These are phyloP conservation scores for Osmanthus fragrans DNA, from an alignment of 257 asterid species.

Conservation along the genomic window DNA sequence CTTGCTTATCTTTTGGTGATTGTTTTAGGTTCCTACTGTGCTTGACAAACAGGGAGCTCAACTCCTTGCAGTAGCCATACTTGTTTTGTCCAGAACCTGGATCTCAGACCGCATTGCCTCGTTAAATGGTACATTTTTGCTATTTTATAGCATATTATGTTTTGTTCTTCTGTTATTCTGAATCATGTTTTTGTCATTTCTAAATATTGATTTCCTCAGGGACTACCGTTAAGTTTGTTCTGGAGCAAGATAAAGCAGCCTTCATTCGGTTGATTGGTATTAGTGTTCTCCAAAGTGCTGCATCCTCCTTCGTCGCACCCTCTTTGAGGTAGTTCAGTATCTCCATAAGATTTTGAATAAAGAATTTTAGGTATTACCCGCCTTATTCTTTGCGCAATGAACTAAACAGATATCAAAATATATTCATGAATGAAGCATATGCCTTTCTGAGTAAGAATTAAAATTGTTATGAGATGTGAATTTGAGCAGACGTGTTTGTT, in stretches of 20 bases:
- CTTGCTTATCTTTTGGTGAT: conserved; percentile 27
- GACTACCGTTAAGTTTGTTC: conserved; percentile 89
- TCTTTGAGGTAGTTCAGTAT: conserved; percentile 70
- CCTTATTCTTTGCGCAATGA: not conserved
- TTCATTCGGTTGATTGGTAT: conserved; percentile 83
- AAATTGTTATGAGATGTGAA: not conserved
- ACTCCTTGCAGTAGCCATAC: conserved; percentile 87
- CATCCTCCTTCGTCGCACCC: conserved; percentile 96
- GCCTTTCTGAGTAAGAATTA: conserved; percentile 1
- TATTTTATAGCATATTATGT: conserved; percentile 9
- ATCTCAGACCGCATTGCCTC: conserved; percentile 98
- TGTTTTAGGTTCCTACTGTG: conserved; percentile 81
- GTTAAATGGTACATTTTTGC: conserved; percentile 64
- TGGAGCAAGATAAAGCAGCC: conserved; percentile 92
- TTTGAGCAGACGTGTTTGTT: not conserved
- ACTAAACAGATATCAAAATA: no score
- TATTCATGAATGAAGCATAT: not conserved
- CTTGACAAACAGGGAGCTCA: conserved; percentile 97
- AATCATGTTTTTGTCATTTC: conserved; percentile 14
- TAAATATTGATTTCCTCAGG: conserved; percentile 52
- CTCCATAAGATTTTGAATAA: conserved; percentile 8
- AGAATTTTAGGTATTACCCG: not conserved
- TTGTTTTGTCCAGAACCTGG: conserved; percentile 94
- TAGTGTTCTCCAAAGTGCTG: conserved; percentile 98
- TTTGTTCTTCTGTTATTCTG: conserved; percentile 28